A percentile compares a stretch with the other conserved stretches of the same genome.
Conservation (phyloP, 352 stramenopile genomes). For the Pythium insidiosum region DNA sequence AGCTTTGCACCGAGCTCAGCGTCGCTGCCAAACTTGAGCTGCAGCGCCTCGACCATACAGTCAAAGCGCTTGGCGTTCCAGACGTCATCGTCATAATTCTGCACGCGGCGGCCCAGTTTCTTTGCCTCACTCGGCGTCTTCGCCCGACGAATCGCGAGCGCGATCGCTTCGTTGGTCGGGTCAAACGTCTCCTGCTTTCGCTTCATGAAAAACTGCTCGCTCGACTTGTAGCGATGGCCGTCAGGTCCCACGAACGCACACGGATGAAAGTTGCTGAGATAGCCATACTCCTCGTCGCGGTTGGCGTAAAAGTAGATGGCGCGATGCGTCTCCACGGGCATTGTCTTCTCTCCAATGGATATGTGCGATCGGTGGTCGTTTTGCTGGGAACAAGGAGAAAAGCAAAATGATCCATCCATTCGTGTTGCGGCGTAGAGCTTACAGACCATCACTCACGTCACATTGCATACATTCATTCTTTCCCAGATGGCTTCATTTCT, state of each 20-base stretch:
- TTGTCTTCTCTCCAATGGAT: no score
- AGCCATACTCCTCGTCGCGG: constrained; percentile 27
- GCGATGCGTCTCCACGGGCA: constrained; percentile 12
- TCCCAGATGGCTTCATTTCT: no score
- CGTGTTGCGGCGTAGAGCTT: neutral
- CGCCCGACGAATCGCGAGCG: constrained; percentile 33
- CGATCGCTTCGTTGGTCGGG: constrained; percentile 24
- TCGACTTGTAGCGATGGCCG: constrained; percentile 39
- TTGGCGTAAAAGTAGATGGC: constrained; percentile 55
- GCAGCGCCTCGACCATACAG: constrained; percentile 50
- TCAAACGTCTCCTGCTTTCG: constrained; percentile 62
- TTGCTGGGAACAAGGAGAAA: neutral
- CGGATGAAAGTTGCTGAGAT: constrained; percentile 56
- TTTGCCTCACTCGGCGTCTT: constrained; percentile 39
- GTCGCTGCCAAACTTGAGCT: constrained; percentile 47
- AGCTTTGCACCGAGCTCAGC: constrained; percentile 22
- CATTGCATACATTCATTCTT: no score
- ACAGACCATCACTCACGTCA: constrained; percentile 1
- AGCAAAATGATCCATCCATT: neutral
- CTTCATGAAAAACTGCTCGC: constrained; percentile 73
- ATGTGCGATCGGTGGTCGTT: no score
- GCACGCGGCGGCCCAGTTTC: constrained; percentile 39
- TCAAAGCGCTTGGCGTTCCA: constrained; percentile 31
- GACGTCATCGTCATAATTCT: constrained; percentile 40
- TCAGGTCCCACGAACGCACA: constrained; percentile 33